Percentiles rank a stretch among this genome's conserved stretches.
Evolutionary conservation across 768 basidiomycete genomes (phyloP).

Genomic region (Leccinum barrowsii): DNA sequence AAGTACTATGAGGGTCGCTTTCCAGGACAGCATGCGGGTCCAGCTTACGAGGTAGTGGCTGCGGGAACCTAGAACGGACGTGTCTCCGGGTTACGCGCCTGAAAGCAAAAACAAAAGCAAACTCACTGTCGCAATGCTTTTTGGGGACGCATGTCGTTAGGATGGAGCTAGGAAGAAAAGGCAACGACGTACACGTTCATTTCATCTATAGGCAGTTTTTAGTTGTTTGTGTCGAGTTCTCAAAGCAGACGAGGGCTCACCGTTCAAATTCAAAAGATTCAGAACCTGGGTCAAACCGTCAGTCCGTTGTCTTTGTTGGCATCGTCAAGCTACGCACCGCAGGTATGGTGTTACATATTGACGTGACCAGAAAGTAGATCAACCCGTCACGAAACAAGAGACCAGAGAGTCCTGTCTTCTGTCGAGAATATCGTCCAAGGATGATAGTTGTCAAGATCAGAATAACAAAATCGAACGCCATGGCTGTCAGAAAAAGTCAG

Average conservation of each 20-base stretch:
- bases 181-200: constrained; percentile 24
- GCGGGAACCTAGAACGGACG: constrained; percentile 50
- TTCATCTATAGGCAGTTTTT: constrained; percentile 14
- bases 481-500: constrained; percentile 39
- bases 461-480: constrained; percentile 66
- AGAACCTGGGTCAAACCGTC: constrained; percentile 17
- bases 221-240: background rate
- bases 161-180: background rate
- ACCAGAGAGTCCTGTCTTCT: constrained; percentile 58
- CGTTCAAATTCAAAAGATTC: constrained; percentile 25
- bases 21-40: background rate
- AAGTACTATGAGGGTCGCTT: constrained; percentile 1
- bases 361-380: constrained; percentile 64
- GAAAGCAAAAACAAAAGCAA: background rate
- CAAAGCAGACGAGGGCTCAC: constrained; percentile 8
- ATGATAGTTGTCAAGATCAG: constrained; percentile 53
- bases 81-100: background rate
- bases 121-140: constrained; percentile 26
- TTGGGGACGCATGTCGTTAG: background rate
- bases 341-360: constrained; percentile 62
- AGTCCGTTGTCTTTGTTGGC: background rate
- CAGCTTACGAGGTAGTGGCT: constrained; percentile 57
- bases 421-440: constrained; percentile 41
- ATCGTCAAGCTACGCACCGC: constrained; percentile 43
- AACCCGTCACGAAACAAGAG: constrained; percentile 73